These are phyloP conservation scores for Debaryomyces sp. DNA, from an alignment of 1,139 yeast species.

Conservation along the genomic window DNA sequence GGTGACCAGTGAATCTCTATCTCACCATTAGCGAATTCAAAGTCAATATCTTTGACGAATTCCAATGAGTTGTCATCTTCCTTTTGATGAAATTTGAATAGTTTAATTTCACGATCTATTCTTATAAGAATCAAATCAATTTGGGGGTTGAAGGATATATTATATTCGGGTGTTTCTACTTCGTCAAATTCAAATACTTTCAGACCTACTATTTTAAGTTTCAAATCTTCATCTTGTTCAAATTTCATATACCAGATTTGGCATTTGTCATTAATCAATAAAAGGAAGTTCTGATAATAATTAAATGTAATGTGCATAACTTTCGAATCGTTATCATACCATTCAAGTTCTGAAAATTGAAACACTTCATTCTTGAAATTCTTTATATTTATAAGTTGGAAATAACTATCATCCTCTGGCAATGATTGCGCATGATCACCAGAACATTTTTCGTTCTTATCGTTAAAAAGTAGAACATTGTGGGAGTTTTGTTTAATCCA, in stretches of 20 bases:
- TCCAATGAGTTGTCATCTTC: slow-evolving; percentile 11
- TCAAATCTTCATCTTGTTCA: slow-evolving; percentile 14
- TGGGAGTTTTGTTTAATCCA: slow-evolving; percentile 48
- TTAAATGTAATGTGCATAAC: slow-evolving; percentile 30
- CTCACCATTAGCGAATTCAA: slow-evolving; percentile 5
- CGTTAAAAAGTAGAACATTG: slow-evolving; percentile 35
- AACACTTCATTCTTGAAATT: slow-evolving; percentile 34
- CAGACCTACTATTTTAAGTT: slow-evolving; percentile 17
- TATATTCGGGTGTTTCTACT: slow-evolving; percentile 9
- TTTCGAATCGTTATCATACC: slow-evolving; percentile 28
- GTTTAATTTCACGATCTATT: slow-evolving; percentile 12
- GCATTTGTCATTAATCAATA: slow-evolving; percentile 30
- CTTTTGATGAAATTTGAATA: slow-evolving; percentile 17
- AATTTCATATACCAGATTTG: slow-evolving; percentile 35
- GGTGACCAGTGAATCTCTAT: slow-evolving; percentile 33
- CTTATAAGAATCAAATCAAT: slow-evolving; percentile 24
- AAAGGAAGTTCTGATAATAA: slow-evolving; percentile 28
- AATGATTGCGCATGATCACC: slow-evolving; percentile 8
- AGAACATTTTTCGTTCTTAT: slow-evolving; percentile 18
- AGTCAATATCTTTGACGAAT: slow-evolving; percentile 16
- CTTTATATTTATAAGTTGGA: slow-evolving; percentile 41
- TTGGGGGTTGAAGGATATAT: slow-evolving; percentile 30
- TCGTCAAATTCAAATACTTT: slow-evolving; percentile 14
- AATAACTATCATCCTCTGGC: slow-evolving; percentile 13
- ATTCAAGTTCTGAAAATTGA: slow-evolving; percentile 29